Base-by-base conservation (phyloP, 2,329 filamentous ascomycete species). In the Diplodia corticola region DNA sequence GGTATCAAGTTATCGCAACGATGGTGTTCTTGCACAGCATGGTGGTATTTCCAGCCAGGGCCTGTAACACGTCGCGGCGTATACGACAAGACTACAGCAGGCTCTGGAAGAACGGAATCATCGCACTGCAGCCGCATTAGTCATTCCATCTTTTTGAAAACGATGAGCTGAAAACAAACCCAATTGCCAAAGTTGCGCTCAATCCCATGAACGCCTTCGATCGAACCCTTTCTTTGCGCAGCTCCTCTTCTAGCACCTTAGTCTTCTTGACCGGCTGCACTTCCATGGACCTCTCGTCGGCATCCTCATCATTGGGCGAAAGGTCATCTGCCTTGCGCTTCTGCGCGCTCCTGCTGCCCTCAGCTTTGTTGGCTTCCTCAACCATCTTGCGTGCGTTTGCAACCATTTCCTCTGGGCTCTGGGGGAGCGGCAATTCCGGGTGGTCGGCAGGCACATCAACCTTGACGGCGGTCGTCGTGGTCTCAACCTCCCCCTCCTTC, bases 331-430 rank as follows among this genome's bases (percentile, higher is more conserved):
- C 76, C 70, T 79, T 79, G 68, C 77, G 76, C 75, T 80, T 80
- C 33, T 71, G 69, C 24, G 53, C 15, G 24, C 67, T 61, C 30
- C 67, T 66, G 17, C 65, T 73, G n/a, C 74, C 75, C 20, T 82
- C 80, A 10, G 82, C 79, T 66, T 84, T 85, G 68, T 88, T 83
- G 35, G 89, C 89, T 70, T 88, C 88, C 69, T 90, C 86, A 5
- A 97, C 93, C 91, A 97, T 97, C 71, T 89, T 87, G 80, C 90
- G 92, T 35, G 95, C 95, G 73, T 92, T 88, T 30, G 89, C 89
- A 67, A 98, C 89, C 90, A 97, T 93, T 65, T 89, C 86, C 66
- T 90, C 85, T 1, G 93, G 89, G 72, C 95, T 91, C 69, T 93
- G 90, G 0, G 91, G 88, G 13, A 88, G 86, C 0, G 91, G 89